Base-by-base conservation (phyloP, 2,329 filamentous ascomycete species). In the Talaromyces verruculosus region DNA sequence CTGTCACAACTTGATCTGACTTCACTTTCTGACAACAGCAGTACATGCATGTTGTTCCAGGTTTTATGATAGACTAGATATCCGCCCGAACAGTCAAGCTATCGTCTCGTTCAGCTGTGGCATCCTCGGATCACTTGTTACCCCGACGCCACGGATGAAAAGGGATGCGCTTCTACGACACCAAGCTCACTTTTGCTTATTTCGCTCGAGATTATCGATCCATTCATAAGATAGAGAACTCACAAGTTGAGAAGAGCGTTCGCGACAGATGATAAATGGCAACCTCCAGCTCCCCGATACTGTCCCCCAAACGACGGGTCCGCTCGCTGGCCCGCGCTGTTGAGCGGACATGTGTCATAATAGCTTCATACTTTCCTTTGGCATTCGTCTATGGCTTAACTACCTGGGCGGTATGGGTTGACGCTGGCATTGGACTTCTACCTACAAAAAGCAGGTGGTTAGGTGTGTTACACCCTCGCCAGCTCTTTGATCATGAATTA, bases 351-450 rank as follows among this genome's bases (percentile, higher is more conserved):
- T 97, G 93, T 83, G 98, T 93, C 81, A 82, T 84, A 51, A 86
- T 88, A 67, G 84, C 90, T 63, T 91, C 88, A 30, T 97, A 93
- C 78, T 91, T 96, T 71, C 94, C 94, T n/a, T 84, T 98, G 19
- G 82, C 83, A 33, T 97, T 98, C 75, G 91, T 98, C 66, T 97
- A 97, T 74, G 86, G 90, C 65, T 79, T 97, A 70, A 94, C 92
- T n/a, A 90, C 90, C 11, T 99, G 95, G 95, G 93, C 92, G 2
- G 87, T 90, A n/a, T 97, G 91, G 85, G 93, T 97, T 8, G 86
- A 93, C 72, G 85, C 91, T 58, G 88, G 84, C 65, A 91, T 97
- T 67, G 91, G 91, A 62, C 83, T 85, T 33, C 22, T 57, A 61
- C 81, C 84, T 22, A 79, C 81, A 5, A 82, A 83, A 66, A 84